Evolutionary conservation across 2,329 filamentous ascomycete species (phyloP), one percentile per base, ranked within the genome.

Genomic region (Aschersonia sp.): DNA sequence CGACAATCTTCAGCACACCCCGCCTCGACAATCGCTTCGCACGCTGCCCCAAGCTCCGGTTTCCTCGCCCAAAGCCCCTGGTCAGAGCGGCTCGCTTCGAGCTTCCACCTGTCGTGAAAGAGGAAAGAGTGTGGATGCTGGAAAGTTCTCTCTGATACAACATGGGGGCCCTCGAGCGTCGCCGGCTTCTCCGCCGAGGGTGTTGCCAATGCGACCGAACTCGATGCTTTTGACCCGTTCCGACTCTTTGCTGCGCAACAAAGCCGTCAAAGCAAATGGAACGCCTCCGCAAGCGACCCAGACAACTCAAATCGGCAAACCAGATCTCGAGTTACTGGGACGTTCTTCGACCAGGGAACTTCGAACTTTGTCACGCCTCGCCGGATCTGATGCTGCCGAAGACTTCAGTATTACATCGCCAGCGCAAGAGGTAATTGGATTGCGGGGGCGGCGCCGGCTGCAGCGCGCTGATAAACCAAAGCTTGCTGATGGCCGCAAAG

Each of bases 281-380:
- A 57, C 56, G 49, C 54, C 63, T 6, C 59, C 56, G 45, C 63
- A 47, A 51, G 62, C 51, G 51, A 62, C 51, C 30, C 59, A 65
- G 50, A 67, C 56, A 59, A 66, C 61, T 49, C 64, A 57, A 54
- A 68, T 88, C 12, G 74, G 72, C 6, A 72, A 77, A 0, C 82
- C 86, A 3, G 88, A 95, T 53, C 72, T 97, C 9, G 78, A 88
- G 61, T 82, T 79, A 35, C 72, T 98, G 14, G 84, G 90, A 49
- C 86, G 86, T 56, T 97, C 92, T 0, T 85, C 90, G 0, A 97
- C 92, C 2, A 83, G 84, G 49, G 87, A 98, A 62, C 74, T 98
- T 29, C 82, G 89, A 42, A 89, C 87, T 0, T 71, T 97, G 39
- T 95, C 90, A 6, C 84, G 81, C 56, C 77, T 94, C 53, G 86